Evolutionary conservation across 2,329 filamentous ascomycete species (phyloP), one percentile per base, ranked within the genome.

Genomic region (Hypomyces perniciosus): DNA sequence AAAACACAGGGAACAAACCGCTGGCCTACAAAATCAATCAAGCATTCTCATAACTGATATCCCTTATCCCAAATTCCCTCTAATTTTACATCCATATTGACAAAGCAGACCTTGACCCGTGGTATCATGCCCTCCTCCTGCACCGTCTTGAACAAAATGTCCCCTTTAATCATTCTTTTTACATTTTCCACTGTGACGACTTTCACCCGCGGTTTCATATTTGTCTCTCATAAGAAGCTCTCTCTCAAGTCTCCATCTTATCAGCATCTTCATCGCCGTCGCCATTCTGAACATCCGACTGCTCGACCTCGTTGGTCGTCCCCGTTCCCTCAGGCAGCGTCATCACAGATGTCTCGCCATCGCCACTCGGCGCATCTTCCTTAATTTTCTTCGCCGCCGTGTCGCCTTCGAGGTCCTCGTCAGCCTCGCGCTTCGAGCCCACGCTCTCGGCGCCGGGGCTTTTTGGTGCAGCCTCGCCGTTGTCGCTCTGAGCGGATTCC

Each of bases 341-440:
- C 57, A n/a, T 49, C 56, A 13, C 38, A 44, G 28, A 20, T 45
- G 52, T 55, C 6, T 54, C 50, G 20, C 39, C 28, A 13, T 52
- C 56, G 13, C 52, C 57, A 26, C 56, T 53, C 27, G 44, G 56
- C n/a, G 54, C 58, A 7, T 71, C 72, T 46, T 76, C 74, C 64
- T 75, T 81, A 1, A 74, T 46, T 59, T 76, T 78, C 69, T 82
- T 82, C 34, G 61, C 62, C 31, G 61, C 63, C 26, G 62, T 54
- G 39, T 65, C 65, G 8, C 65, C 64, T 27, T 72, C 69, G 1
- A 74, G 65, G 2, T 74, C 70, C 26, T 76, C 74, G 2, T 77
- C 75, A 0, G 79, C 80, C 52, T 80, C 78, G 34, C 79, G 72
- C 63, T 84, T 85, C 2, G 76, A 68, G n/a, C 70, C 71, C 26